These are phyloP conservation scores for Xylaria sp. DNA, from an alignment of 2,329 filamentous ascomycete species.

Conservation along the genomic window DNA sequence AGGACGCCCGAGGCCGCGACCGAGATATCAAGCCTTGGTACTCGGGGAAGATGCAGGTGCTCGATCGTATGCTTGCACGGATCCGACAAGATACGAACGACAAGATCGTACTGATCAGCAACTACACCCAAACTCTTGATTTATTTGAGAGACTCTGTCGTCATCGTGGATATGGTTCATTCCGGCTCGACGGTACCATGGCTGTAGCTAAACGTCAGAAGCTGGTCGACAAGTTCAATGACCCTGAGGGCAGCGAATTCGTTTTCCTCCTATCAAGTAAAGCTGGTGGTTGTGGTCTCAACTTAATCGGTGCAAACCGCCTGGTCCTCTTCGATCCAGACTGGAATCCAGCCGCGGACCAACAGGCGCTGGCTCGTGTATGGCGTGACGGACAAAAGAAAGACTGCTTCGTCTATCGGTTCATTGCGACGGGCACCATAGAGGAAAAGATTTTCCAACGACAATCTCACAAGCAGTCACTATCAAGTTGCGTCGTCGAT, in stretches of 20 bases:
- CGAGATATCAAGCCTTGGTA: conserved; percentile 95
- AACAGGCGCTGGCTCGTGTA: conserved; percentile 94
- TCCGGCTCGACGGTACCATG: conserved; percentile 96
- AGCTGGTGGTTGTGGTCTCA: conserved; percentile 90
- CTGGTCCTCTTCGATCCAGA: conserved; percentile 93
- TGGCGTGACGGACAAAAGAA: conserved; percentile 99
- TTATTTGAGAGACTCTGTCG: conserved; percentile 92
- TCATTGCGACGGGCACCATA: conserved; percentile 96
- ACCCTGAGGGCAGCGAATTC: conserved; percentile 87
- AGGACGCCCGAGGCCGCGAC: conserved; percentile 85
- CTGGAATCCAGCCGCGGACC: conserved; percentile 97
- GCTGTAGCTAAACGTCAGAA: conserved; percentile 97
- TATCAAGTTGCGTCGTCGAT: conserved; percentile 96
- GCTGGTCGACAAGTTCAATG: conserved; percentile 96
- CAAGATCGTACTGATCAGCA: conserved; percentile 98
- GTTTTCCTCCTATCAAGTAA: conserved; percentile 97
- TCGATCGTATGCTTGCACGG: conserved; percentile 96
- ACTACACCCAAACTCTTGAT: conserved; percentile 96
- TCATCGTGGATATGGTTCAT: conserved; percentile 78
- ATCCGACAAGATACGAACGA: conserved; percentile 97
- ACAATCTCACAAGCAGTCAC: conserved; percentile 95
- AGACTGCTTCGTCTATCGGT: conserved; percentile 99
- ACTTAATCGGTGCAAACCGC: conserved; percentile 80
- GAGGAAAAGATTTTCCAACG: conserved; percentile 99
- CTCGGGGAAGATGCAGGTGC: conserved; percentile 96